Conservation (phyloP, 2,329 filamentous ascomycete species). For the Xylaria sp. region DNA sequence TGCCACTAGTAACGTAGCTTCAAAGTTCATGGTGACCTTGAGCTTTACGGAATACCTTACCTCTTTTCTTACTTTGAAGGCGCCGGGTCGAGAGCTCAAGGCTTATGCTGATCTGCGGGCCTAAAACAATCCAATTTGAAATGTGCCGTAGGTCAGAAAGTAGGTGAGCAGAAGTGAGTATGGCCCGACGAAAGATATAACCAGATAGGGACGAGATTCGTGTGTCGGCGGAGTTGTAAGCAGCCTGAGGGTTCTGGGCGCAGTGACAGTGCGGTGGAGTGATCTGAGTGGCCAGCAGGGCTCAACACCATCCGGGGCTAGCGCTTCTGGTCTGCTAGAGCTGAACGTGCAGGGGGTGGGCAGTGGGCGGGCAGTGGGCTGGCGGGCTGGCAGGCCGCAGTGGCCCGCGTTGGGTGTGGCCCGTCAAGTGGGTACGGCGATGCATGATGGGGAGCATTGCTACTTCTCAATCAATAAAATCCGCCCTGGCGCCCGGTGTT, state of each 20-base stretch:
- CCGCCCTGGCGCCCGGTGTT: background rate
- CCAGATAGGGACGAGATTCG: slow-evolving; percentile 15
- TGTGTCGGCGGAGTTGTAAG: background rate
- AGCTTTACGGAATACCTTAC: too few species aligned
- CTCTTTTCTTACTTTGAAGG: background rate
- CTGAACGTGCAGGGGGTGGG: slow-evolving; percentile 13
- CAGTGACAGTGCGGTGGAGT: background rate
- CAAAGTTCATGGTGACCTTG: background rate
- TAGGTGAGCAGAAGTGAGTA: background rate
- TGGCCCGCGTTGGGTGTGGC: background rate
- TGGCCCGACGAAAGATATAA: slow-evolving; percentile 23
- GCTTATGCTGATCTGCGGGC: slow-evolving; percentile 9
- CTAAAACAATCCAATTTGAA: background rate
- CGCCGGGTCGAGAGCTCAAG: too few species aligned
- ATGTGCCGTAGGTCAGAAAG: background rate
- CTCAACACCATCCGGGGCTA: background rate
- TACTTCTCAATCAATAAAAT: slow-evolving; percentile 5
- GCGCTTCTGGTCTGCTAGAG: background rate
- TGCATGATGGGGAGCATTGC: background rate
- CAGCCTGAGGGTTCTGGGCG: too few species aligned
- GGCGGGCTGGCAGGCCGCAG: background rate
- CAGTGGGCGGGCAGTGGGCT: too few species aligned
- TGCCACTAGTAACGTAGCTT: slow-evolving; percentile 28
- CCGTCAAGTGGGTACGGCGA: background rate
- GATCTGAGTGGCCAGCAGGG: background rate